Base-by-base conservation (phyloP, 768 basidiomycete species). In the Xerocomus spinulosus region DNA sequence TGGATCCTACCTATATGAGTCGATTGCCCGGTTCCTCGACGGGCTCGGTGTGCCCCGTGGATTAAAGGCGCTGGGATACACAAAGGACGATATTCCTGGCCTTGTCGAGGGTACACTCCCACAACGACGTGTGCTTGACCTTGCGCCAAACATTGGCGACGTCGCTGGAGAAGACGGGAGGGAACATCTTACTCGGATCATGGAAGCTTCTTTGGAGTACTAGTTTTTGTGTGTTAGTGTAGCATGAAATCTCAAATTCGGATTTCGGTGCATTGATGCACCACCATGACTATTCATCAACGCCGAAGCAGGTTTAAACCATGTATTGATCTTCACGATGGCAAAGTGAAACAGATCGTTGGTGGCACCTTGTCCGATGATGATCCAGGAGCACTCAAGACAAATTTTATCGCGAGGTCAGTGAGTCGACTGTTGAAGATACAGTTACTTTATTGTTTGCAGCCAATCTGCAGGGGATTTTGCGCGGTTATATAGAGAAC, bases 261-360 rank as follows among this genome's bases (percentile, higher is more conserved):
- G 18, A 25, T 35, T 25, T 29, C 35, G 20, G 35, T 39, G n/a
- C n/a, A 53, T 29, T 24, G 44, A 28, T n/a, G 18, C 26, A 28
- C 20, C 35, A 14, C 46, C 28, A 66, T 61, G 65, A 36, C 58
- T 44, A 52, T 49, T 46, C 37, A 48, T 44, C 56, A 34, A 49
- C 59, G 60, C 21, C 60, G 56, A 44, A 80, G 76, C 58, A 64
- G 77, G 40, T 95, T 96, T 72, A 77, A 86, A 47, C 96, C 96
- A 17, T 99, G 96, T 65, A 97, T 99, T 58, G 96, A 99, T 68
- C 79, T 99, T 14, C 96, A 99, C 69, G 79, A 85, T 50, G 96
- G 96, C 5, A 77, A 92, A 59, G 96, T 99, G 49, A 98, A 98
- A 70, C 96, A 99, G 70, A 97, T 99, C 46, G 90, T 99, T 13